phyloP scores from a whole-genome alignment of 2,329 filamentous ascomycete species.

The Exophiala xenobiotica region DNA sequence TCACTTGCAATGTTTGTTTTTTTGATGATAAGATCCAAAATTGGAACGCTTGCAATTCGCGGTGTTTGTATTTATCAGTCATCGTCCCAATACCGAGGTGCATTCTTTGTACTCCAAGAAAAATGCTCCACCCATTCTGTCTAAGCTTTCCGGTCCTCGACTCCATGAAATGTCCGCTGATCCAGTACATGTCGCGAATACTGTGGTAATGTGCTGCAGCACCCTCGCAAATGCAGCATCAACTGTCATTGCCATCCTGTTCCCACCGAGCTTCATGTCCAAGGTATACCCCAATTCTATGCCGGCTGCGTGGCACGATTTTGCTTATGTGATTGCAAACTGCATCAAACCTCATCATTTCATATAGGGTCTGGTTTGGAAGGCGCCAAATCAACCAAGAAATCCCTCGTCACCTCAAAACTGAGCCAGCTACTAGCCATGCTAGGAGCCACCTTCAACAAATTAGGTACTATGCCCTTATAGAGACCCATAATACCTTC shows the following conservation, averaged over 20 bases:
- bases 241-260: constrained; percentile 4
- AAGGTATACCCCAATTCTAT: background rate
- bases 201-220: background rate
- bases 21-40: too few relatives aligned
- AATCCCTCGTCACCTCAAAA: constrained; percentile 90
- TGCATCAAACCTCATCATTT: background rate
- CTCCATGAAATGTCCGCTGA: constrained; percentile 18
- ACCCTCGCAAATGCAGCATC: background rate
- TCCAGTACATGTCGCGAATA: constrained; percentile 11
- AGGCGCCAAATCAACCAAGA: constrained; percentile 56
- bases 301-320: background rate
- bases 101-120: constrained; percentile 6
- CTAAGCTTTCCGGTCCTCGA: constrained; percentile 12
- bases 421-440: constrained; percentile 99
- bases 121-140: constrained; percentile 9
- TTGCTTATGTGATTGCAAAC: background rate
- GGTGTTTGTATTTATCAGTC: background rate
- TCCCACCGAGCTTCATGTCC: background rate
- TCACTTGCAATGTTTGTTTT: too few relatives aligned
- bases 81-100: background rate
- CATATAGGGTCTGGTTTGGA: constrained; percentile 26
- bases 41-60: background rate
- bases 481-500: constrained; percentile 86
- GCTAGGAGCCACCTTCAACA: constrained; percentile 94
- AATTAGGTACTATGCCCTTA: constrained; percentile 92